Base-by-base conservation (phyloP, 495 filamentous ascomycete species). In the Neurospora sp. region DNA sequence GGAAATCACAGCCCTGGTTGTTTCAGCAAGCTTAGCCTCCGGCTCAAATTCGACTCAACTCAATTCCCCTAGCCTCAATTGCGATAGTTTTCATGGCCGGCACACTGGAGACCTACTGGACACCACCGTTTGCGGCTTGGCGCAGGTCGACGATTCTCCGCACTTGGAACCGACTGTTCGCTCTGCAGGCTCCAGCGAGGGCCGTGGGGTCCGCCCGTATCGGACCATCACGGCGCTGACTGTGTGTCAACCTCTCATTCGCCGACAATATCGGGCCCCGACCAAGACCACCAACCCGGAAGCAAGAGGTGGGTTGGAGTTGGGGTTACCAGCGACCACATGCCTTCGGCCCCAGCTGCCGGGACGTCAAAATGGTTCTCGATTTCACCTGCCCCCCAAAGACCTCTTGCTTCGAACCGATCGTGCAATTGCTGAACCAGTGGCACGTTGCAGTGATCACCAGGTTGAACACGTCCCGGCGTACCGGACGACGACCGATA, bases 171-270 rank as follows among this genome's bases (percentile, higher is more conserved):
- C 65, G 71, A 71, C 65, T 74, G 69, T 75, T 78, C 72, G 74
- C 73, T 75, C 41, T 73, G 69, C 71, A 78, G 69, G 76, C 74
- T 65, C 53, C 27, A 65, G 53, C 27, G 53, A 65, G 53, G 27
- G 53, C 53, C 27, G 27, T 65, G 73, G 69, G 73, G 73, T 73
- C 70, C 70, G 69, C 71, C 71, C 73, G 70, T 76, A 71, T 71
- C 74, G 75, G 73, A 73, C 72, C 71, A 73, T 73, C 70, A 70
- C 75, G 31, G 74, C 76, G 71, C 72, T 78, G 78, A 73, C 74
- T 79, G 53, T 80, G 79, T 80, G 79, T 79, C 79, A 80, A 74
- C 38, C 73, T 69, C 70, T 74, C 73, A 80, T 80, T 80, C 79
- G 79, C 72, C 59, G 59, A 35, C 42, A 45, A n/a, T 65, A 68